Conservation (phyloP, 164 flowering plant species). For the Nelumbo lutea region DNA sequence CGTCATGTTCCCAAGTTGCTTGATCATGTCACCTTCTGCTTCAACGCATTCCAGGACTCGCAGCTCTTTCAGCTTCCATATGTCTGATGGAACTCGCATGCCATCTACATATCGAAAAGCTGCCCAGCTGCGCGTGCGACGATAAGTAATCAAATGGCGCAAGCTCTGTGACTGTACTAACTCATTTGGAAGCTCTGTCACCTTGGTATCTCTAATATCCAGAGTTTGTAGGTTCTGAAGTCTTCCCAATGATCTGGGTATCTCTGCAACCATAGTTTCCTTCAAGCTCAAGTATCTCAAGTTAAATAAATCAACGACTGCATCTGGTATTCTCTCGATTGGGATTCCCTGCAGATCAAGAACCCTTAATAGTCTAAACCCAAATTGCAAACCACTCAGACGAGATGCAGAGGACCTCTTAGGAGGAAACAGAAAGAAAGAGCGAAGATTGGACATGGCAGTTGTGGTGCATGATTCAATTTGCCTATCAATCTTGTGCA, state of each 20-base stretch:
- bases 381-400: neutral
- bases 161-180: neutral
- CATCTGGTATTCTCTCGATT: slow-evolving; percentile 24
- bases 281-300: slow-evolving; percentile 34
- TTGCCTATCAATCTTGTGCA: neutral
- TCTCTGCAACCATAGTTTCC: slow-evolving; percentile 24
- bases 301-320: slow-evolving; percentile 23
- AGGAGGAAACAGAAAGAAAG: neutral
- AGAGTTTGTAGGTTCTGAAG: slow-evolving; percentile 34
- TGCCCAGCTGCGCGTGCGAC: neutral
- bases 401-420: neutral
- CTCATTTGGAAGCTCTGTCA: slow-evolving; percentile 25
- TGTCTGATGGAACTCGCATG: neutral
- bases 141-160: neutral
- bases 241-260: slow-evolving; percentile 38
- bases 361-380: slow-evolving; percentile 10
- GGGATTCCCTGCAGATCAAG: slow-evolving; percentile 26
- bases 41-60: neutral
- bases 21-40: neutral
- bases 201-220: slow-evolving; percentile 27
- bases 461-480: neutral
- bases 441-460: neutral
- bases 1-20: neutral
- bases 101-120: neutral
- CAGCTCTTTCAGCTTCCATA: neutral